Evolutionary conservation across 345 rosid genomes (phyloP), one percentile per base, ranked within the genome.

Genomic region (Citrus medica): DNA sequence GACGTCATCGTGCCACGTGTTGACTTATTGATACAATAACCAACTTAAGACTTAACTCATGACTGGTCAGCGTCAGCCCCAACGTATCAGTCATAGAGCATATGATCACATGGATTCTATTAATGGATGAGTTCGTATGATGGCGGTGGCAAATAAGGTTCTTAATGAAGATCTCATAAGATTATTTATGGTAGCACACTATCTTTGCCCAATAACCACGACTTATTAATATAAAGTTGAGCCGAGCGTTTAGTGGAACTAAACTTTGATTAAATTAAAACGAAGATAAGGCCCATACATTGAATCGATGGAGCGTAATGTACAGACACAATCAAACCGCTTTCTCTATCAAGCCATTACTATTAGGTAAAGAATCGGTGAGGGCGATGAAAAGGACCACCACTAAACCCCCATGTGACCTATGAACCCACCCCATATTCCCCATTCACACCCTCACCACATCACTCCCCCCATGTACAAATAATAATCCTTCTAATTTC

Each of bases 331-430:
- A 21, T 24, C 28, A 30, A 53, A 67, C 61, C 63, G 81, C 58
- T 4, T 64, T 71, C 74, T 79, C 79, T 19, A 79, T 24, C 38
- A 79, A 24, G 70, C 63, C 69, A 79, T 74, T 76, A 81, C 76
- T 38, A 65, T 46, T 40, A 21, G 73, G 83, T 66, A n/a, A 48
- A 55, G 10, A 25, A 51, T 3, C 3, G 67, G 38, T 71, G 72
- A 33, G 30, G 30, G 51, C 53, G 6, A 38, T 46, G 85, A 84
- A 78, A 79, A 75, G 76, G 79, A 84, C 82, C 73, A 13, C 77
- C 85, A 74, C 82, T 51, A n/a, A 21, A 38, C 19, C 27, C 10
- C 17, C 74, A 81, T 61, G 84, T 71, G 81, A 77, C 27, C 32
- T 48, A 17, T n/a, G 38, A 59, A 56, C 74, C 56, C 51, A 30